A percentile compares a stretch with the other conserved stretches of the same genome.
phyloP scores from a whole-genome alignment of 208 protist genomes.

The Trypanosomatidae sp. region DNA sequence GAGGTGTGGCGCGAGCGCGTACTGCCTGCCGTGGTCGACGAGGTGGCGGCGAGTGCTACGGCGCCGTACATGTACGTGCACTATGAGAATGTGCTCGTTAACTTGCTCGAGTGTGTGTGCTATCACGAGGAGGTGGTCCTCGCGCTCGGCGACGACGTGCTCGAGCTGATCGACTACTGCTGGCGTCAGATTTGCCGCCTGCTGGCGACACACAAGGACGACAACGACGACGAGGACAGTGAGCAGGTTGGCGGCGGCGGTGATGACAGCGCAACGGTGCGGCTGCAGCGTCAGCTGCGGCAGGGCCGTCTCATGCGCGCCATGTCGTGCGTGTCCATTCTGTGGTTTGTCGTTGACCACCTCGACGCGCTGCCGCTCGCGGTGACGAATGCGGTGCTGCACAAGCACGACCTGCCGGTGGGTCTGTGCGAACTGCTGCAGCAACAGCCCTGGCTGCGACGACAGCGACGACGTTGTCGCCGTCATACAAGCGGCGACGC shows the following conservation, averaged over 20 bases:
- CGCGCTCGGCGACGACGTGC: conserved; percentile 63
- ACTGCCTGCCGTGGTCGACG: conserved; percentile 24
- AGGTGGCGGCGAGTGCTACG: conserved; percentile 39
- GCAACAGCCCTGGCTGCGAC: conserved; percentile 68
- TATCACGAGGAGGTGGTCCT: conserved; percentile 75
- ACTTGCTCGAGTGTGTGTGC: conserved; percentile 80
- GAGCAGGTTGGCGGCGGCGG: neutral
- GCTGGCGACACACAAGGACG: conserved; percentile 29
- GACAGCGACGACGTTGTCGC: neutral
- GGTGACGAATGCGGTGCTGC: conserved; percentile 51
- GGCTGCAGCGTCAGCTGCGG: conserved; percentile 26
- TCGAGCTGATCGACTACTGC: conserved; percentile 87
- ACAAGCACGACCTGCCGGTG: conserved; percentile 78
- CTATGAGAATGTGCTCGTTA: conserved; percentile 79
- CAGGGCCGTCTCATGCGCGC: conserved; percentile 34
- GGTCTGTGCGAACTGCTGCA: conserved; percentile 67
- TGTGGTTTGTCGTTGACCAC: conserved; percentile 85
- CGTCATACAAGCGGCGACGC: too few species aligned
- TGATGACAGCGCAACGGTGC: conserved; percentile 5
- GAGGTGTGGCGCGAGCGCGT: conserved; percentile 82
- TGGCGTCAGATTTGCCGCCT: conserved; percentile 72
- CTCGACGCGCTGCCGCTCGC: conserved; percentile 56
- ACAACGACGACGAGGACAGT: conserved; percentile 12
- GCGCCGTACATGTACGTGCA: conserved; percentile 72
- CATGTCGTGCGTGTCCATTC: conserved; percentile 67